Percentiles rank a stretch among this genome's conserved stretches.
These are phyloP conservation scores for Fonsecaea pedrosoi DNA, from an alignment of 2,329 filamentous ascomycete species.

Conservation along the genomic window DNA sequence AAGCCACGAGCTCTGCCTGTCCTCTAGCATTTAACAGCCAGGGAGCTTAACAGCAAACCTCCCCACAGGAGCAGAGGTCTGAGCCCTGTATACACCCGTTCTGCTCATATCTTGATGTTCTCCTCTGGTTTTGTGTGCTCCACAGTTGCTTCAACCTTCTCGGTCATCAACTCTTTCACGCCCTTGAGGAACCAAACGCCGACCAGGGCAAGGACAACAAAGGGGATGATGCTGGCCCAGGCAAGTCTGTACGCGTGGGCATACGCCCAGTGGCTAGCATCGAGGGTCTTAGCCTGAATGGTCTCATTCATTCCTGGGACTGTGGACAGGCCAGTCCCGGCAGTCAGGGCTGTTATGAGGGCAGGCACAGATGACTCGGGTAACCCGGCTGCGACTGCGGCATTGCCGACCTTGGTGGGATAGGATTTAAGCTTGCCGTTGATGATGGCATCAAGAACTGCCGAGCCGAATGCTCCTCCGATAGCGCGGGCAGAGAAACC, in stretches of 20 bases:
- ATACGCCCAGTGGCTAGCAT: slow-evolving; percentile 55
- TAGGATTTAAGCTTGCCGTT: slow-evolving; percentile 57
- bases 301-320: slow-evolving; percentile 49
- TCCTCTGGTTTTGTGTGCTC: slow-evolving; percentile 44
- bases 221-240: slow-evolving; percentile 60
- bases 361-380: slow-evolving; percentile 47
- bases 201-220: slow-evolving; percentile 58
- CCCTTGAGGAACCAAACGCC: slow-evolving; percentile 55
- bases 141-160: slow-evolving; percentile 61
- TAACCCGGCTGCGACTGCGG: slow-evolving; percentile 54
- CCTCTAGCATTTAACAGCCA: neutral
- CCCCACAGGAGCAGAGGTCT: neutral
- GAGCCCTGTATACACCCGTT: neutral
- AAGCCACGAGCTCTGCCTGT: neutral
- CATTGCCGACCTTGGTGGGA: slow-evolving; percentile 48
- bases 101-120: slow-evolving; percentile 25
- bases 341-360: slow-evolving; percentile 50
- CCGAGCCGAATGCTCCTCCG: slow-evolving; percentile 61
- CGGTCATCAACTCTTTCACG: slow-evolving; percentile 61
- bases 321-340: slow-evolving; percentile 43
- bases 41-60: neutral
- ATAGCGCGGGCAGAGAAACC: slow-evolving; percentile 62
- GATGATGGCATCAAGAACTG: slow-evolving; percentile 60
- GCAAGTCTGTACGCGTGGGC: slow-evolving; percentile 58
- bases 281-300: slow-evolving; percentile 49